Base-by-base conservation (phyloP, 2,329 filamentous ascomycete genomes). In the Penicillium sp. region DNA sequence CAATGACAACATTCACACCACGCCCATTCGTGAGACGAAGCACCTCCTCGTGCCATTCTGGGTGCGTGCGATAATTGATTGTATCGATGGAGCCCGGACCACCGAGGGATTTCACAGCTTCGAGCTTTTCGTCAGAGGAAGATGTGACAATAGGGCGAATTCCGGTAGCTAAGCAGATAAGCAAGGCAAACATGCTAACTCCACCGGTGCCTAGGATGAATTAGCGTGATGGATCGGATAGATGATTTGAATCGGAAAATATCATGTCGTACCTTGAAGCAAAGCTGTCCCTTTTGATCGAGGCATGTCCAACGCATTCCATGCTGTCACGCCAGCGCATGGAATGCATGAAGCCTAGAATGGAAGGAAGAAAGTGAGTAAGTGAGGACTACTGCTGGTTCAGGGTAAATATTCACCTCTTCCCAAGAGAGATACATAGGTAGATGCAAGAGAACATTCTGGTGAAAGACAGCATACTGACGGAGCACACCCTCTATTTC, bases 1-100 rank as follows among this genome's bases (percentile, higher is more conserved):
- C 55, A 21, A 58, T 39, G 10, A 58, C 45, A 21, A 55, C 36
- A 24, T 58, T 44, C 7, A 55, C 55, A 40, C 55, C 55, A 16
- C 48, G 48, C 11, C 55, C 55, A 21, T 39, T 23, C 1, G 55
- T 55, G 1, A 58, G 40, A 13, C 34, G 29, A 7, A 18, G 45
- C 5, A 33, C 52, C n/a, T 52, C 39, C 9, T 52, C 21, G 1
- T 47, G 31, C 52, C 55, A 55, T 4, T 55, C 5, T 5, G 52
- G 48, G 8, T 52, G 45, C 3, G 37, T 24, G 14, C 23, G 34
- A 36, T 58, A 58, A 19, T 58, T 58, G 43, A 58, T 58, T 1
- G 45, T 53, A 14, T 56, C 24, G 7, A 54, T 40, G 2, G n/a
- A 31, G 2, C 49, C 44, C 4, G 39, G 9, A 1, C 23, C 13